Conservation (phyloP, 73 alveolate species). For the Symbiodinium pilosum region DNA sequence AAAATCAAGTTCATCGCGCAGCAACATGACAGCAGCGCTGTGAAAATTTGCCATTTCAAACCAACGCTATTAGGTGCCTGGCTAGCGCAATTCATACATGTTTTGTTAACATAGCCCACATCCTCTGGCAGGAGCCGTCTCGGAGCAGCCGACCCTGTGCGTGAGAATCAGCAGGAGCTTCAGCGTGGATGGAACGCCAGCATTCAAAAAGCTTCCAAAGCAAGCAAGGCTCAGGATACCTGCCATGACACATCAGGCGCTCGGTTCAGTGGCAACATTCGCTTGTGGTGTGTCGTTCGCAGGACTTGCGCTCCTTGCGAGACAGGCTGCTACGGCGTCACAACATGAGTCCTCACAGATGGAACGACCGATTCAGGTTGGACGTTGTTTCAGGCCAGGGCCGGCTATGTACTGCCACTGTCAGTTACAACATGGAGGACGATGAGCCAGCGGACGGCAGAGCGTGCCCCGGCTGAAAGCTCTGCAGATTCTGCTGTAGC, state of each 20-base stretch:
- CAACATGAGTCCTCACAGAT: background rate
- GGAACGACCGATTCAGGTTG: constrained; percentile 6
- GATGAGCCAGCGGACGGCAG: background rate
- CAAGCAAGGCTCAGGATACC: too few species aligned
- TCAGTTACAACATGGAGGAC: background rate
- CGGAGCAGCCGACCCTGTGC: background rate
- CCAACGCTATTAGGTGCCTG: too few species aligned
- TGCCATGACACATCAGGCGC: too few species aligned
- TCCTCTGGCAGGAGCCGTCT: background rate
- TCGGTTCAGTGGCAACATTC: too few species aligned
- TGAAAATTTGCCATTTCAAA: too few species aligned
- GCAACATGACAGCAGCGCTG: too few species aligned
- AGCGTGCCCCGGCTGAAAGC: background rate
- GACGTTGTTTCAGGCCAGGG: background rate
- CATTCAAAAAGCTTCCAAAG: too few species aligned
- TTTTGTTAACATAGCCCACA: too few species aligned
- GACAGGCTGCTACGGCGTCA: background rate
- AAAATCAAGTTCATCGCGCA: too few species aligned
- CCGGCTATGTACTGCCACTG: background rate
- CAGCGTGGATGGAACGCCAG: too few species aligned
- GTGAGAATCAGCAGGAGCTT: constrained; percentile 1
- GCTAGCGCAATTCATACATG: too few species aligned
- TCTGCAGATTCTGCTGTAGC: background rate
- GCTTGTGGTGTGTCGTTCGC: background rate
- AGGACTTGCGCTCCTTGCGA: background rate